Evolutionary conservation across 2,329 filamentous ascomycete genomes (phyloP).

Genomic region (Fusarium sp.): DNA sequence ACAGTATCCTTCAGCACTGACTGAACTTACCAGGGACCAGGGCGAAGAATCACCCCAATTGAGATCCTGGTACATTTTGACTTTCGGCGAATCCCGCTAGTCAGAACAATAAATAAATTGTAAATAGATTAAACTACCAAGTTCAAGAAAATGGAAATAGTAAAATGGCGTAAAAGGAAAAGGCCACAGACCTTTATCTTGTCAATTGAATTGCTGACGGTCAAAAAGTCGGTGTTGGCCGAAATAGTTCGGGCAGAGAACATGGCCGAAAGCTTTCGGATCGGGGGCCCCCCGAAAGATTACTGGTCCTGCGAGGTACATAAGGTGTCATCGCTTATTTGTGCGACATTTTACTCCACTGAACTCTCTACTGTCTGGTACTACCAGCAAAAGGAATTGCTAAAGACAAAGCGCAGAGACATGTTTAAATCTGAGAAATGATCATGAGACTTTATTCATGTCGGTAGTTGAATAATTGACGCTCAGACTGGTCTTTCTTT

Average conservation of each 20-base stretch:
- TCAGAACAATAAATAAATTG: neutral
- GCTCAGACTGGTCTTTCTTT: neutral
- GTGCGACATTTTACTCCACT: neutral
- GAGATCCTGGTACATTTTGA: neutral
- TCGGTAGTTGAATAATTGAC: neutral
- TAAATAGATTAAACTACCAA: neutral
- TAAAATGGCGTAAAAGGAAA: neutral
- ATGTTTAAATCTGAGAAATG: neutral
- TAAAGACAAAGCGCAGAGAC: neutral
- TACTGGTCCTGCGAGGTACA: neutral
- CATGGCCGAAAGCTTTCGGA: slow-evolving; percentile 27
- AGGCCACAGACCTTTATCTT: neutral
- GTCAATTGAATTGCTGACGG: slow-evolving; percentile 1
- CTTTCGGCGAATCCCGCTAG: neutral
- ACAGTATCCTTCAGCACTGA: neutral
- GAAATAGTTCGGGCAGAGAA: slow-evolving; percentile 23
- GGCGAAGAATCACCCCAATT: neutral
- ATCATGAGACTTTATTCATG: neutral
- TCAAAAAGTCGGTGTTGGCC: slow-evolving; percentile 27
- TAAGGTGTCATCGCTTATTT: neutral
- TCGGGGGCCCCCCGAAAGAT: neutral
- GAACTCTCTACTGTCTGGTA: too few species aligned
- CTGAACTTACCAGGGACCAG: slow-evolving; percentile 1
- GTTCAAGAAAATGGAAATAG: neutral
- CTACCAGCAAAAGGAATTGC: too few species aligned